Evolutionary conservation across 805 yeast genomes (phyloP).

Genomic region (Wickerhamomyces kurtzmanii): DNA sequence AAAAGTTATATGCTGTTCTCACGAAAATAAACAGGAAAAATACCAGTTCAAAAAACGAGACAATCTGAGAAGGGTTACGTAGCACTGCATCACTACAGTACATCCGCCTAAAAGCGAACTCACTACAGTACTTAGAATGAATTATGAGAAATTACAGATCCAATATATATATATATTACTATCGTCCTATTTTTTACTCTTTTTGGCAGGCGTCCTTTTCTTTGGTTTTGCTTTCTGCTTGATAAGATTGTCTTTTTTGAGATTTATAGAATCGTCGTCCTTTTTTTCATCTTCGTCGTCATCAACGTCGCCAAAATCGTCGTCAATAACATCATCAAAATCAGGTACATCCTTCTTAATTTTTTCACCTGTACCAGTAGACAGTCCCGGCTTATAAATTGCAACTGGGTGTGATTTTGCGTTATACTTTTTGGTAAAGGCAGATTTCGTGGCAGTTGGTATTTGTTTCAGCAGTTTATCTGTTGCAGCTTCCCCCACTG

Average conservation of each 20-base stretch:
- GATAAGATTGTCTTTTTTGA: too few species aligned
- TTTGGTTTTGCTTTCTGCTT: too few species aligned
- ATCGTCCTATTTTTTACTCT: constrained; percentile 6
- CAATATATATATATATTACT: constrained; percentile 1
- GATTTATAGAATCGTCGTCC: too few species aligned
- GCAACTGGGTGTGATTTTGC: constrained; percentile 73
- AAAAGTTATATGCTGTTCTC: too few species aligned
- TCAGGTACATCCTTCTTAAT: constrained; percentile 10
- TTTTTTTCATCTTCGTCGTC: constrained; percentile 5
- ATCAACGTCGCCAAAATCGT: constrained; percentile 7
- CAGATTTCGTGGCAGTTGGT: constrained; percentile 70
- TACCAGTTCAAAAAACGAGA: too few species aligned
- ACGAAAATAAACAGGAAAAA: too few species aligned
- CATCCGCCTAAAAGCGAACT: too few species aligned
- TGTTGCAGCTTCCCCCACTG: constrained; percentile 52
- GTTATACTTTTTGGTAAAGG: constrained; percentile 83
- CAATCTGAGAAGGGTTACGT: too few species aligned
- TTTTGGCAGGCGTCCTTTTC: too few species aligned
- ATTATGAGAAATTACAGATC: too few species aligned
- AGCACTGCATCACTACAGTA: too few species aligned
- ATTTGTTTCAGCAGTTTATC: constrained; percentile 45
- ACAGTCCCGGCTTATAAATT: constrained; percentile 63
- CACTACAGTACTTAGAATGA: too few species aligned
- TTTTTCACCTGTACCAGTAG: constrained; percentile 25
- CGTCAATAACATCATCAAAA: constrained; percentile 10